Percentiles rank a stretch among this genome's conserved stretches.
Conservation (phyloP, 2,329 filamentous ascomycete species). For the Leptographium galeiforme region DNA sequence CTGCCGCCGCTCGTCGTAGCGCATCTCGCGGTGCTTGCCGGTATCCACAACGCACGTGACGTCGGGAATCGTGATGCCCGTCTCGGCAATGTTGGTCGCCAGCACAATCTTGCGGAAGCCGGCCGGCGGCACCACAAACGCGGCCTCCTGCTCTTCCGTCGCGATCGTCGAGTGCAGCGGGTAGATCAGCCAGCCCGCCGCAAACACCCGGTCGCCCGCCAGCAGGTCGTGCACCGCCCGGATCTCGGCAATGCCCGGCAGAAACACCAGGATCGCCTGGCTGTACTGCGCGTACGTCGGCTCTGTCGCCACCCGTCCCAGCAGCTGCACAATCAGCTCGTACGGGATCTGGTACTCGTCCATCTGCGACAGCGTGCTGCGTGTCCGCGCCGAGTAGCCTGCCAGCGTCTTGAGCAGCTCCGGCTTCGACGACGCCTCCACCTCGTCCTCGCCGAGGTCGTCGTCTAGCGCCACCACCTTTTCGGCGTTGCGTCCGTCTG, state of each 20-base stretch:
- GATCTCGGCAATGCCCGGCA: slow-evolving; percentile 91
- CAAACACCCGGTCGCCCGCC: slow-evolving; percentile 61
- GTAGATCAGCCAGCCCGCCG: slow-evolving; percentile 69
- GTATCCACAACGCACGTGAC: slow-evolving; percentile 95
- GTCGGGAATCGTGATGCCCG: slow-evolving; percentile 95
- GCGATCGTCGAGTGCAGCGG: slow-evolving; percentile 90
- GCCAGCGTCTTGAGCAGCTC: slow-evolving; percentile 53
- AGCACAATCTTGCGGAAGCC: slow-evolving; percentile 87
- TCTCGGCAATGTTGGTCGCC: slow-evolving; percentile 96
- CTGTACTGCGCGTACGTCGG: slow-evolving; percentile 58
- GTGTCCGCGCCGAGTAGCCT: slow-evolving; percentile 64
- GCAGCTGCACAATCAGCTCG: slow-evolving; percentile 67
- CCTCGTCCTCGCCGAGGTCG: slow-evolving; percentile 37
- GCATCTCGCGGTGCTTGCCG: slow-evolving; percentile 94
- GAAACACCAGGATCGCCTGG: slow-evolving; percentile 84
- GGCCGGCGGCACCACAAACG: slow-evolving; percentile 71
- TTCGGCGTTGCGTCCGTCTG: slow-evolving; percentile 34
- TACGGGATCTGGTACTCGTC: slow-evolving; percentile 91
- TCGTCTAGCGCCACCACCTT: slow-evolving; percentile 52
- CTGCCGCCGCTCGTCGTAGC: slow-evolving; percentile 86
- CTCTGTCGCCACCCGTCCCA: slow-evolving; percentile 61
- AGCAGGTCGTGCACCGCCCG: slow-evolving; percentile 78
- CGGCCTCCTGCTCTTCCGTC: slow-evolving; percentile 89
- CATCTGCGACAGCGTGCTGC: slow-evolving; percentile 59
- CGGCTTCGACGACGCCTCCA: slow-evolving; percentile 35